phyloP scores from a whole-genome alignment of 257 asterid genomes.

The Capsicum chinense region DNA sequence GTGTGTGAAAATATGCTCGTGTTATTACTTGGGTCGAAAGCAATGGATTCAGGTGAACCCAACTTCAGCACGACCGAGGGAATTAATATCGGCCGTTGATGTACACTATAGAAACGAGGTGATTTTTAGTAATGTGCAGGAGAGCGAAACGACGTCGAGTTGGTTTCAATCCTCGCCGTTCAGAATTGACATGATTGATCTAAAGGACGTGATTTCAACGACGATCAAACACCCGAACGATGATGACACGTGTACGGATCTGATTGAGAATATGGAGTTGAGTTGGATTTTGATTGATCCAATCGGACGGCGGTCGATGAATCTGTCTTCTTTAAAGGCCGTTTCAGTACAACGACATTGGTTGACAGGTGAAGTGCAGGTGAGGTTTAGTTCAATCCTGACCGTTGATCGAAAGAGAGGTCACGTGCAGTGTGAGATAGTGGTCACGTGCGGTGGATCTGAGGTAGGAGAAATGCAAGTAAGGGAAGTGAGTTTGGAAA shows the following conservation, averaged over 20 bases:
- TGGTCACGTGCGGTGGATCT: conserved; percentile 68
- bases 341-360: conserved; percentile 79
- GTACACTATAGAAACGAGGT: conserved; percentile 46
- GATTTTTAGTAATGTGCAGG: conserved; percentile 56
- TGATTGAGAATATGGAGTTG: conserved; percentile 48
- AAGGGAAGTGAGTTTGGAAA: conserved; percentile 73
- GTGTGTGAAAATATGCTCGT: not conserved
- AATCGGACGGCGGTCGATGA: conserved; percentile 50
- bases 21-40: not conserved
- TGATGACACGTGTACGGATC: conserved; percentile 45
- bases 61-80: conserved; percentile 37
- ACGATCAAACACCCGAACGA: conserved; percentile 50
- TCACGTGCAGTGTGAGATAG: conserved; percentile 60
- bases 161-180: conserved; percentile 94
- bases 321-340: conserved; percentile 69
- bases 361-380: conserved; percentile 83
- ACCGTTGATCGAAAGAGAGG: conserved; percentile 34
- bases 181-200: conserved; percentile 77
- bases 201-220: conserved; percentile 70
- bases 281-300: conserved; percentile 86
- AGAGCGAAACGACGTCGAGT: conserved; percentile 60
- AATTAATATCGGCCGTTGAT: conserved; percentile 81
- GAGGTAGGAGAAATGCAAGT: conserved; percentile 79
- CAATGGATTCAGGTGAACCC: not conserved
- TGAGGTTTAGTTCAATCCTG: conserved; percentile 58